These are phyloP conservation scores for Fusarium sp. DNA, from an alignment of 2,329 filamentous ascomycete species.

Conservation along the genomic window DNA sequence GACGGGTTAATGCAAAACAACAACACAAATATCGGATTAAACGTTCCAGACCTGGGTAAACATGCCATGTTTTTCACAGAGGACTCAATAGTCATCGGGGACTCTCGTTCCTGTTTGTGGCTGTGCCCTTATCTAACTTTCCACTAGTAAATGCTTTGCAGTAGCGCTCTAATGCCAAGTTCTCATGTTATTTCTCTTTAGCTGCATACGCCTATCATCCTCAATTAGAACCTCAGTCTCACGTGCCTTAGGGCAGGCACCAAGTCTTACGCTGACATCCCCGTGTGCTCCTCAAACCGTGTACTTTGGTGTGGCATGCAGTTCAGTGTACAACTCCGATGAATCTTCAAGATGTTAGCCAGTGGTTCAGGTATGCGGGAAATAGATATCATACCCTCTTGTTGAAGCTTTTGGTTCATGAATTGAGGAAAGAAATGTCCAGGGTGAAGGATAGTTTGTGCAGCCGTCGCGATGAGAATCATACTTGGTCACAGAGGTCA, in stretches of 20 bases:
- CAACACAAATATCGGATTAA: neutral
- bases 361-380: accelerated
- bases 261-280: neutral
- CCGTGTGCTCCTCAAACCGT: neutral
- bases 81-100: neutral
- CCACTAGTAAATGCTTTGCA: neutral
- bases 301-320: neutral
- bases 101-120: neutral
- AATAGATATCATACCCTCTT: neutral
- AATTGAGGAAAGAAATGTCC: constrained; percentile 2
- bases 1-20: neutral
- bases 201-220: neutral
- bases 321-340: neutral
- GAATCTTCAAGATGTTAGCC: neutral
- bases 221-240: no score
- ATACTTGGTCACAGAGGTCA: neutral
- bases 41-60: neutral
- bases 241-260: neutral
- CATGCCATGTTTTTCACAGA: no score
- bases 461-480: neutral
- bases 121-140: neutral
- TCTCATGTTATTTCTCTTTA: neutral
- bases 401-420: neutral
- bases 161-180: neutral
- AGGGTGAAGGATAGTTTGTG: constrained; percentile 5